Evolutionary conservation across 2,329 filamentous ascomycete species (phyloP).

Genomic region (Aspergillus sp.): DNA sequence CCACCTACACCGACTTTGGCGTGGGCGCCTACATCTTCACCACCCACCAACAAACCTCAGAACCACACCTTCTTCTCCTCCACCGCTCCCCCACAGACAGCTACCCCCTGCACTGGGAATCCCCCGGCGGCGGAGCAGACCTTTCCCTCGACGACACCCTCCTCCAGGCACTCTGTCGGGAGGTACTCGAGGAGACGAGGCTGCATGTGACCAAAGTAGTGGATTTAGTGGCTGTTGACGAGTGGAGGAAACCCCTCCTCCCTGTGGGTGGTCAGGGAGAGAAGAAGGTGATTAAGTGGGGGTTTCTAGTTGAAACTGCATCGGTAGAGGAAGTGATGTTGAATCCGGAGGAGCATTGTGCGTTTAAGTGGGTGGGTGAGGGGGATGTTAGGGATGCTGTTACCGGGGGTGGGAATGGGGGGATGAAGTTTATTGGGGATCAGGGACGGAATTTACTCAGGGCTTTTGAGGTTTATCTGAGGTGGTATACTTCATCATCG

Average conservation of each 20-base stretch:
- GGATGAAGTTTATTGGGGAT: slow-evolving; percentile 25
- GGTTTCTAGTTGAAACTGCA: slow-evolving; percentile 38
- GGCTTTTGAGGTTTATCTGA: slow-evolving; percentile 19
- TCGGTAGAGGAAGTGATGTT: slow-evolving; percentile 33
- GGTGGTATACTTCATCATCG: neutral
- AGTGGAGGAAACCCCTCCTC: slow-evolving; percentile 26
- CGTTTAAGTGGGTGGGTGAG: slow-evolving; percentile 41
- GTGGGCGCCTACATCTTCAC: slow-evolving; percentile 1
- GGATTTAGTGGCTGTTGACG: slow-evolving; percentile 41
- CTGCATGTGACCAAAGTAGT: slow-evolving; percentile 48
- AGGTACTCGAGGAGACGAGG: slow-evolving; percentile 56
- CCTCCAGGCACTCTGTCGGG: slow-evolving; percentile 52
- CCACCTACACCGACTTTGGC: slow-evolving; percentile 23
- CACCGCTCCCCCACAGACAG: slow-evolving; percentile 46
- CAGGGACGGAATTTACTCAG: slow-evolving; percentile 28
- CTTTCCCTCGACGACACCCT: slow-evolving; percentile 47
- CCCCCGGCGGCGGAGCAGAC: slow-evolving; percentile 55
- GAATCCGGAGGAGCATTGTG: slow-evolving; percentile 39
- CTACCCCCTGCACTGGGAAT: slow-evolving; percentile 50
- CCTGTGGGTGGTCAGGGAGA: slow-evolving; percentile 25
- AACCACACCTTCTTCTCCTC: slow-evolving; percentile 42
- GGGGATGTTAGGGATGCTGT: slow-evolving; percentile 29
- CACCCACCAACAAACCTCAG: slow-evolving; percentile 14
- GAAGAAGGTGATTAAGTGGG: slow-evolving; percentile 34
- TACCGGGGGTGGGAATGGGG: too few relatives aligned